Evolutionary conservation across 2,329 filamentous ascomycete species (phyloP).

Genomic region (Akanthomyces lecanii): DNA sequence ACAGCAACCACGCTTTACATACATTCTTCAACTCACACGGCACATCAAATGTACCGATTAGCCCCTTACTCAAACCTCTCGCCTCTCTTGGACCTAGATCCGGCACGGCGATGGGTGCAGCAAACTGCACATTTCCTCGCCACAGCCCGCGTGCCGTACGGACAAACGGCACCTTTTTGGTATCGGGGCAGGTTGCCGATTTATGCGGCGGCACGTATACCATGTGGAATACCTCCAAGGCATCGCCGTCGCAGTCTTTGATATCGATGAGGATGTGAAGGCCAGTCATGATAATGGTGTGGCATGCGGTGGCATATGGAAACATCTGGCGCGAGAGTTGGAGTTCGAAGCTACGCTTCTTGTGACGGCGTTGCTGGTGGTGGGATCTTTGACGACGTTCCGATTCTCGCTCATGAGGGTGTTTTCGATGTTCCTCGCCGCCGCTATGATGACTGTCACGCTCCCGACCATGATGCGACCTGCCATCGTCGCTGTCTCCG

Average conservation of each 20-base stretch:
- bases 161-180: constrained; percentile 12
- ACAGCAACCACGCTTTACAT: constrained; percentile 8
- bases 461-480: no score
- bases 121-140: not conserved
- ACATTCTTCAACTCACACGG: constrained; percentile 6
- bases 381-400: not conserved
- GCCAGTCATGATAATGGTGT: not conserved
- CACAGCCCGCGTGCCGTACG: constrained; percentile 5
- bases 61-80: not conserved
- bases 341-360: not conserved
- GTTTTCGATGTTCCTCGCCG: not conserved
- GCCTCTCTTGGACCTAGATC: not conserved
- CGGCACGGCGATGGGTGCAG: not conserved
- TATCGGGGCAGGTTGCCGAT: not conserved
- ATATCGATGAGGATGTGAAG: constrained; percentile 4
- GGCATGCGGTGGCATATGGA: constrained; percentile 3
- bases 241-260: constrained; percentile 1
- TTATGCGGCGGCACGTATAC: not conserved
- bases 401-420: not conserved
- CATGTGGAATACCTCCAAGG: constrained; percentile 5
- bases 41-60: not conserved
- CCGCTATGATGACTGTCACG: not conserved
- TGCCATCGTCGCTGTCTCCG: not conserved
- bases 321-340: constrained; percentile 14
- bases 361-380: not conserved